These are phyloP conservation scores for Voacanga thouarsii DNA, from an alignment of 257 asterid species.

Conservation along the genomic window DNA sequence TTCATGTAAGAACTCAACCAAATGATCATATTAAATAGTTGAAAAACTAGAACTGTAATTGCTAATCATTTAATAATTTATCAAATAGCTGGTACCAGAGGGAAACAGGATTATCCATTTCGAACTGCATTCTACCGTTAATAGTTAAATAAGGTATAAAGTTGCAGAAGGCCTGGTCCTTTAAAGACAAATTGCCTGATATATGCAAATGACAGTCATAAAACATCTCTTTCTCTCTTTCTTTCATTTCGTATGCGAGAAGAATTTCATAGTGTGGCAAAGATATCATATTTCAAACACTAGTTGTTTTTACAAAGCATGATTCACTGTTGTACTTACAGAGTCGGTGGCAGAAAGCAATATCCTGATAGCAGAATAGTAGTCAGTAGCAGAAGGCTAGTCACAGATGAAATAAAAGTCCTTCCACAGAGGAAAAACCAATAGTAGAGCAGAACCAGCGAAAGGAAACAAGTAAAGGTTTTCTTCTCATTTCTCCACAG, in stretches of 20 bases:
- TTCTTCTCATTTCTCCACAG: constrained; percentile 95
- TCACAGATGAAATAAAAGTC: constrained; percentile 69
- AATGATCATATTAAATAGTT: neutral
- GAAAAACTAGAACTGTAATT: neutral
- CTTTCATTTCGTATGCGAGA: neutral
- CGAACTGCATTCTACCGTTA: neutral
- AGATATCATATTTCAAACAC: constrained; percentile 6
- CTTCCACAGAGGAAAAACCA: constrained; percentile 83
- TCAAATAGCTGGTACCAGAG: neutral
- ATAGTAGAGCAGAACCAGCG: constrained; percentile 55
- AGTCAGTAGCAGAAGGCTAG: constrained; percentile 66
- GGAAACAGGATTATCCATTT: neutral
- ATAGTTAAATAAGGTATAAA: neutral
- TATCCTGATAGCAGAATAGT: constrained; percentile 51
- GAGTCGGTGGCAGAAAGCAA: constrained; percentile 48
- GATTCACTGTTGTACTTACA: constrained; percentile 48
- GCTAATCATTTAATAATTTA: neutral
- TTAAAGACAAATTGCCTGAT: neutral
- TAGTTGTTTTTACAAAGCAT: neutral
- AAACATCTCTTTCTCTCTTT: neutral
- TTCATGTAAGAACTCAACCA: neutral
- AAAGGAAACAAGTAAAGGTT: constrained; percentile 58
- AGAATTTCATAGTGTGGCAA: neutral
- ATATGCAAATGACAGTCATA: neutral
- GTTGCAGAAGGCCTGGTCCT: neutral